Conservation (phyloP, 2,329 filamentous ascomycete species). For the Cyphellophora attinorum region DNA sequence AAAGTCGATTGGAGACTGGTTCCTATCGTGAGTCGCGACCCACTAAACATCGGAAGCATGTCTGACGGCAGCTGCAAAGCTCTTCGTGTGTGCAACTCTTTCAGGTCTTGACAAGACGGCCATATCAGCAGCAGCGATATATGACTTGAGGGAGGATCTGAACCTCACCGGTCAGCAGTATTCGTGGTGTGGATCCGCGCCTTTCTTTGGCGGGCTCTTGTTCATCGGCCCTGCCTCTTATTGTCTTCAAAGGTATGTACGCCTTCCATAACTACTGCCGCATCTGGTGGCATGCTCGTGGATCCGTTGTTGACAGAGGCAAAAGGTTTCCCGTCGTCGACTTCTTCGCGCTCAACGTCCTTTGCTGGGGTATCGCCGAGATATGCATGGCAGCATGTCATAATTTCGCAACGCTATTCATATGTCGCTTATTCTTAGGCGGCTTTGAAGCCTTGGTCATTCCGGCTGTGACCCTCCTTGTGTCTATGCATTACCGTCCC, state of each 20-base stretch:
- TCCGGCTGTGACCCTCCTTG: constrained; percentile 35
- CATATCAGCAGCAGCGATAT: constrained; percentile 43
- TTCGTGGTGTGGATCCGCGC: constrained; percentile 37
- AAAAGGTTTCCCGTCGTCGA: constrained; percentile 57
- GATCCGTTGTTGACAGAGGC: constrained; percentile 33
- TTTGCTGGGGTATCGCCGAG: constrained; percentile 42
- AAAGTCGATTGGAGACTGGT: constrained; percentile 14
- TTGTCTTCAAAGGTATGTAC: constrained; percentile 17
- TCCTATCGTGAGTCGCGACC: constrained; percentile 13
- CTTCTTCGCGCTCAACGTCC: constrained; percentile 54
- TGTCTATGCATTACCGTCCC: constrained; percentile 36
- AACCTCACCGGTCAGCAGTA: constrained; percentile 35
- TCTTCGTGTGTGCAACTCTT: constrained; percentile 13
- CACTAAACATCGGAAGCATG: too few relatives aligned
- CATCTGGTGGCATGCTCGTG: constrained; percentile 17
- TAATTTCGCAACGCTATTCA: constrained; percentile 35
- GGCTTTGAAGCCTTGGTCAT: constrained; percentile 44
- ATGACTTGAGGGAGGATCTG: constrained; percentile 42
- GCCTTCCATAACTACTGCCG: constrained; percentile 14
- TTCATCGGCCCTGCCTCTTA: constrained; percentile 60
- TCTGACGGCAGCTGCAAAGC: constrained; percentile 2
- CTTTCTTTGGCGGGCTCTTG: constrained; percentile 35
- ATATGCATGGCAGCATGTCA: constrained; percentile 38
- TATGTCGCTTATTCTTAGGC: constrained; percentile 43
- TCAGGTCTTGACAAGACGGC: constrained; percentile 36